Conservation (phyloP, 2,329 filamentous ascomycete genomes). For the Verruconis gallopava region DNA sequence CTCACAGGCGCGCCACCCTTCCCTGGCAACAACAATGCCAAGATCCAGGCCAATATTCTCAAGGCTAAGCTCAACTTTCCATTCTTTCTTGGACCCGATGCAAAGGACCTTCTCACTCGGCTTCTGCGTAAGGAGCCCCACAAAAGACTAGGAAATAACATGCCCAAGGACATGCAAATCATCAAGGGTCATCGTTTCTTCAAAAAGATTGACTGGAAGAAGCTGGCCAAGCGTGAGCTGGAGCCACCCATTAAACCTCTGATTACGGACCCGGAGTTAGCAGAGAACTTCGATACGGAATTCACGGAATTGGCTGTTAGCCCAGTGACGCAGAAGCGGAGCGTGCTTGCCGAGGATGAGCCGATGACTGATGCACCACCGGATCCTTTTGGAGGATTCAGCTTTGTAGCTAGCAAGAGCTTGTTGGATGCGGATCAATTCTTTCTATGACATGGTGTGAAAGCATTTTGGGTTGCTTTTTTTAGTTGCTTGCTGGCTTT, state of each 20-base stretch:
- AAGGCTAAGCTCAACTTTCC: constrained; percentile 82
- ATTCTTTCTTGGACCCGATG: constrained; percentile 81
- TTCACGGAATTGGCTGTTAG: constrained; percentile 80
- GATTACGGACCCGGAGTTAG: constrained; percentile 88
- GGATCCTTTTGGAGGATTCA: constrained; percentile 41
- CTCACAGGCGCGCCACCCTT: constrained; percentile 90
- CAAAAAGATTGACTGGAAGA: constrained; percentile 89
- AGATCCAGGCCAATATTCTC: constrained; percentile 91
- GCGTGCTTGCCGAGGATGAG: constrained; percentile 15
- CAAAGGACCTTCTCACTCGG: constrained; percentile 84
- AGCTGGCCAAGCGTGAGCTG: constrained; percentile 66
- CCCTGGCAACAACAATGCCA: constrained; percentile 77
- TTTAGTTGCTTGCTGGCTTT: too few species aligned
- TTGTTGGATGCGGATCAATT: constrained; percentile 25
- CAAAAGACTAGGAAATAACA: constrained; percentile 77
- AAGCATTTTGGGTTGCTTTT: too few species aligned
- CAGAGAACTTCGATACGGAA: constrained; percentile 90
- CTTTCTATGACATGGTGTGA: not conserved
- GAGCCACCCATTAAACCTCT: constrained; percentile 84
- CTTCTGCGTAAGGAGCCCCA: constrained; percentile 83
- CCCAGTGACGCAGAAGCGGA: constrained; percentile 40
- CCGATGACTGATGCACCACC: constrained; percentile 20
- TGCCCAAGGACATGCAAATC: constrained; percentile 72
- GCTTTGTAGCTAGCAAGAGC: constrained; percentile 39
- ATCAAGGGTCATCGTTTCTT: constrained; percentile 96